A percentile compares a stretch with the other conserved stretches of the same genome.
These are phyloP conservation scores for Serpula lacrymans DNA, from an alignment of 768 basidiomycete species.

Conservation along the genomic window DNA sequence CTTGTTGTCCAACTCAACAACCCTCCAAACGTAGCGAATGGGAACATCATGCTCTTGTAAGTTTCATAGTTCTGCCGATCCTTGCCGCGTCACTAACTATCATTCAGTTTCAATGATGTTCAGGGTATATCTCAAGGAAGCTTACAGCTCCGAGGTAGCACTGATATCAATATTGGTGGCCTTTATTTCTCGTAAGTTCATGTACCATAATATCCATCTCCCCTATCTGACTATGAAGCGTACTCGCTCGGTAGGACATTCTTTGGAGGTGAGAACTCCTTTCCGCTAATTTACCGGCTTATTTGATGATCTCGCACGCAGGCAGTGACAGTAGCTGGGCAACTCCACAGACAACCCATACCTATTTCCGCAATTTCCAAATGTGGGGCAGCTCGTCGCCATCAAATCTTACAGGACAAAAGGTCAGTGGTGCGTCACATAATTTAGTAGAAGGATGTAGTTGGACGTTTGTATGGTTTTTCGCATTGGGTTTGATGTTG, in stretches of 20 bases:
- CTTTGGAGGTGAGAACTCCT: conserved; percentile 62
- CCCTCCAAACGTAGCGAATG: conserved; percentile 67
- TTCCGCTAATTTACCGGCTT: conserved; percentile 12
- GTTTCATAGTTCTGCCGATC: conserved; percentile 22
- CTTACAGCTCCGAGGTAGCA: conserved; percentile 59
- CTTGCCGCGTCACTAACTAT: neutral
- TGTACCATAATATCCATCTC: conserved; percentile 3
- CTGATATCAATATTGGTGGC: conserved; percentile 56
- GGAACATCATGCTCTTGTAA: conserved; percentile 66
- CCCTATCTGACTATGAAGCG: neutral
- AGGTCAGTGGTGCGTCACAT: conserved; percentile 13
- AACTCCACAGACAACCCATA: conserved; percentile 60
- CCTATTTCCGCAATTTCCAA: conserved; percentile 74
- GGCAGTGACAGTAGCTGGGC: conserved; percentile 71
- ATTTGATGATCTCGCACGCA: conserved; percentile 19
- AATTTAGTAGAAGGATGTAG: neutral
- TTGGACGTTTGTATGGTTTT: no score
- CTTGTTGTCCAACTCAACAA: conserved; percentile 77
- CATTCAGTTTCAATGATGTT: conserved; percentile 62
- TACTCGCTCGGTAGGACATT: conserved; percentile 52
- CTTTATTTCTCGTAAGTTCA: conserved; percentile 76
- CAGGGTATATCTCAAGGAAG: conserved; percentile 56
- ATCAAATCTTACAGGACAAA: conserved; percentile 36
- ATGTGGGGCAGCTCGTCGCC: conserved; percentile 55
- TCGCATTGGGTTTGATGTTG: no score